Evolutionary conservation across 371 early-diverging fungal species (phyloP).

Genomic region (Zychaea mexicana): DNA sequence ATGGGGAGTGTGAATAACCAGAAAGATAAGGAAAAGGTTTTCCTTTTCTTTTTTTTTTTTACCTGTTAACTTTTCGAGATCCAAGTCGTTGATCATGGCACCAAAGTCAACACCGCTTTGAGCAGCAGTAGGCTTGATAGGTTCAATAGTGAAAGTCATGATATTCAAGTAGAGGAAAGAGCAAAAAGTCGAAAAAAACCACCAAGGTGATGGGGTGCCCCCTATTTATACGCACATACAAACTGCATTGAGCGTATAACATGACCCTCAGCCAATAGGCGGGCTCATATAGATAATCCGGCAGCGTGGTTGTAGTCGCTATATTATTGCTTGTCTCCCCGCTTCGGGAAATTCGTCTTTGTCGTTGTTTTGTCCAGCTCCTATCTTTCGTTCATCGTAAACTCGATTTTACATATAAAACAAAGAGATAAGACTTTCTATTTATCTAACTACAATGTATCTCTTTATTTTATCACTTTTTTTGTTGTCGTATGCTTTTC

Average conservation of each 20-base stretch:
- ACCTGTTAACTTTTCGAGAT: constrained; percentile 47
- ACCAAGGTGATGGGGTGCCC: background rate
- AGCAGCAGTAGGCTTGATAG: constrained; percentile 29
- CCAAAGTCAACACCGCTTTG: constrained; percentile 56
- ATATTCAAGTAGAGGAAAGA: background rate
- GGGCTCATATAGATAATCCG: background rate
- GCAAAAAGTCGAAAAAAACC: background rate
- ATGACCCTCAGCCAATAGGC: background rate
- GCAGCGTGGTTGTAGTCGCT: background rate
- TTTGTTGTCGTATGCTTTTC: no score
- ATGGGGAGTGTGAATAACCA: no score
- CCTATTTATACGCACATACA: background rate
- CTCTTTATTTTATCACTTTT: no score
- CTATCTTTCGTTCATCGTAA: background rate
- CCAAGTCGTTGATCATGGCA: constrained; percentile 38
- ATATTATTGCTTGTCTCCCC: background rate
- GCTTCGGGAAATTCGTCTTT: background rate
- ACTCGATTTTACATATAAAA: no score
- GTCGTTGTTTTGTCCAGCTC: background rate
- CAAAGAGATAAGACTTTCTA: no score
- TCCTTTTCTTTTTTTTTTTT: background rate
- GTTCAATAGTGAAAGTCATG: constrained; percentile 49
- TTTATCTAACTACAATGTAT: no score
- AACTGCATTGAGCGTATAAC: background rate
- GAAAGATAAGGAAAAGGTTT: background rate